phyloP scores from a whole-genome alignment of 1,284 basidiomycete genomes.

The Leccinum griseonigrum region DNA sequence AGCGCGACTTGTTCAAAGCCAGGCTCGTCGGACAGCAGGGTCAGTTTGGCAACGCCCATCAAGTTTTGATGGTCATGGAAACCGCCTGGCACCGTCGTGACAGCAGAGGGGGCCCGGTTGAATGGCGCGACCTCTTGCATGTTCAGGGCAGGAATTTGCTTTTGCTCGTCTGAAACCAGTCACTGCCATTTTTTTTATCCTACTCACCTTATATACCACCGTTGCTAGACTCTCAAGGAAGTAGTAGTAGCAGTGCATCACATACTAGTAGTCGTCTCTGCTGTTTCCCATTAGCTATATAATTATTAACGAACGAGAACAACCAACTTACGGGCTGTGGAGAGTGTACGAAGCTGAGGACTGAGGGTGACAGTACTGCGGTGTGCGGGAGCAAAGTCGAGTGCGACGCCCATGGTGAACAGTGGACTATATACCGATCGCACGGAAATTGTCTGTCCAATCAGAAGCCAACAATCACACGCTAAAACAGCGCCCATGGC shows the following conservation, averaged over 20 bases:
- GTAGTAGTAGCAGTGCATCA: conserved; percentile 14
- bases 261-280: conserved; percentile 15
- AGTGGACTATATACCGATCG: conserved; percentile 34
- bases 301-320: conserved; percentile 1
- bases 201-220: conserved; percentile 24
- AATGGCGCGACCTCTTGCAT: conserved; percentile 57
- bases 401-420: conserved; percentile 3
- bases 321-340: conserved; percentile 7
- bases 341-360: neutral
- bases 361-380: neutral
- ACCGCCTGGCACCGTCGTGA: conserved; percentile 67
- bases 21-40: conserved; percentile 56
- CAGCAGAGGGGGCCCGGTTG: conserved; percentile 48
- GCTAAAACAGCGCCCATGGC: conserved; percentile 20
- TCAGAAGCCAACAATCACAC: conserved; percentile 11
- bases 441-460: conserved; percentile 34
- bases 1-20: conserved; percentile 58
- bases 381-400: neutral
- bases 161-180: conserved; percentile 28
- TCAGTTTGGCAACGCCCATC: conserved; percentile 60
- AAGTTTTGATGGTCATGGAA: conserved; percentile 61
- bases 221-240: conserved; percentile 2
- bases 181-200: conserved; percentile 15
- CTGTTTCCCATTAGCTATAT: conserved; percentile 15
- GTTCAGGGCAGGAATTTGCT: conserved; percentile 32